Evolutionary conservation across 164 flowering plant genomes (phyloP).

Genomic region (Liriodendron chinense): DNA sequence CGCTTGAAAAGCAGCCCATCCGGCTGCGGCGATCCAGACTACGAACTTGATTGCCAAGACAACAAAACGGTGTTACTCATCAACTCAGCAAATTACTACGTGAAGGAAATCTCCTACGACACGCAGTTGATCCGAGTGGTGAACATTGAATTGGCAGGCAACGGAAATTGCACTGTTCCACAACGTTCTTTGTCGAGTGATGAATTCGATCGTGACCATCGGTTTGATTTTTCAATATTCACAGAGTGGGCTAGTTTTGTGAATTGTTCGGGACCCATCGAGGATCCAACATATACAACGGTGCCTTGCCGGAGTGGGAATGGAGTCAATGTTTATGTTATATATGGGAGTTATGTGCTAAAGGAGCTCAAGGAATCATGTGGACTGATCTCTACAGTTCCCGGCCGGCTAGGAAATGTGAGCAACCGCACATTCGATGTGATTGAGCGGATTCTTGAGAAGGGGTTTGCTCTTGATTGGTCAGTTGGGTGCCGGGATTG

Average conservation of each 20-base stretch:
- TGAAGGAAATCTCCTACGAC: background rate
- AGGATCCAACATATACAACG: background rate
- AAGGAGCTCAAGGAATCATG: background rate
- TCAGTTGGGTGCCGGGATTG: slow-evolving; percentile 1
- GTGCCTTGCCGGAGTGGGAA: background rate
- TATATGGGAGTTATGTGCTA: background rate
- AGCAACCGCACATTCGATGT: background rate
- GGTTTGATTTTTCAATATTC: background rate
- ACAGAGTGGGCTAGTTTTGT: background rate
- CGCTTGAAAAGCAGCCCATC: slow-evolving; percentile 1
- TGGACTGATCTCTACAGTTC: background rate
- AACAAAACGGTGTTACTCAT: background rate
- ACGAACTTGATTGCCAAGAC: slow-evolving; percentile 2
- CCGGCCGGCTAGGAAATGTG: background rate
- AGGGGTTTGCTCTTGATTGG: background rate
- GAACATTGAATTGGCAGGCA: background rate
- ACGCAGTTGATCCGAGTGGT: background rate
- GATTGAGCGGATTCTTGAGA: background rate
- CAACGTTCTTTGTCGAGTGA: background rate
- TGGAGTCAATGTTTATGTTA: background rate
- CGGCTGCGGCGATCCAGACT: slow-evolving; percentile 1
- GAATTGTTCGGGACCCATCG: background rate
- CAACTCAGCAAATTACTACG: slow-evolving; percentile 1
- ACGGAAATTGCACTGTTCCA: slow-evolving; percentile 1
- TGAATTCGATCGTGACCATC: background rate